Evolutionary conservation across 306 rosid genomes (phyloP).

Genomic region (Inga laurina): DNA sequence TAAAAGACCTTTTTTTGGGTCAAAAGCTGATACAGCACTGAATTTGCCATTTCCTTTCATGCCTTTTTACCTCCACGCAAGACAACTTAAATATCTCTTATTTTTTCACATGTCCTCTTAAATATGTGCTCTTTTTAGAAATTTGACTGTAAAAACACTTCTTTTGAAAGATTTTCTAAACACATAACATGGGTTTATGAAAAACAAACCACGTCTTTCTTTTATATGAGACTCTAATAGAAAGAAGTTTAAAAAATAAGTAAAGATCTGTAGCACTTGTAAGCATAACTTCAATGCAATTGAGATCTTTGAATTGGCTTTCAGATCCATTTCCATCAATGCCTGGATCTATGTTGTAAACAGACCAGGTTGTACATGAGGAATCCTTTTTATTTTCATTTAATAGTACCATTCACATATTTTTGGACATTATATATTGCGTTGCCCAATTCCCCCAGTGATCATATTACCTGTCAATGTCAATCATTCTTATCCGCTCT

Average conservation of each 20-base stretch:
- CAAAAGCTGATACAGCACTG: not conserved
- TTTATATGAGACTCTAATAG: not conserved
- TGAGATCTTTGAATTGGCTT: not conserved
- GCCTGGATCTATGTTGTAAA: not conserved
- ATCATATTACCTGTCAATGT: not conserved
- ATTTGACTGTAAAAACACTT: not conserved
- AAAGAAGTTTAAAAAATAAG: not conserved
- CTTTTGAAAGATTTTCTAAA: not conserved
- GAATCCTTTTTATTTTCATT: not conserved
- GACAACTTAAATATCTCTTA: not conserved
- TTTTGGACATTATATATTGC: not conserved
- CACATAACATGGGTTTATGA: not conserved
- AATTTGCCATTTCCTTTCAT: not conserved
- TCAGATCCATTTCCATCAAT: not conserved
- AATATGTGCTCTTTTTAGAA: not conserved
- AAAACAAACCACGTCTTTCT: not conserved
- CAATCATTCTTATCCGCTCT: conserved; percentile 1
- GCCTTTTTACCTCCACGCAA: not conserved
- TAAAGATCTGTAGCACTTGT: not conserved
- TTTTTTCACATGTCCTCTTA: not conserved
- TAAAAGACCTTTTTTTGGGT: too few species aligned
- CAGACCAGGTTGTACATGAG: not conserved
- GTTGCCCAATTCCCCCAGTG: not conserved
- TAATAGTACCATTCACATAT: not conserved
- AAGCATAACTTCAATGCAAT: not conserved